Base-by-base conservation (phyloP, 2,329 filamentous ascomycete genomes). In the Cercospora sp. region DNA sequence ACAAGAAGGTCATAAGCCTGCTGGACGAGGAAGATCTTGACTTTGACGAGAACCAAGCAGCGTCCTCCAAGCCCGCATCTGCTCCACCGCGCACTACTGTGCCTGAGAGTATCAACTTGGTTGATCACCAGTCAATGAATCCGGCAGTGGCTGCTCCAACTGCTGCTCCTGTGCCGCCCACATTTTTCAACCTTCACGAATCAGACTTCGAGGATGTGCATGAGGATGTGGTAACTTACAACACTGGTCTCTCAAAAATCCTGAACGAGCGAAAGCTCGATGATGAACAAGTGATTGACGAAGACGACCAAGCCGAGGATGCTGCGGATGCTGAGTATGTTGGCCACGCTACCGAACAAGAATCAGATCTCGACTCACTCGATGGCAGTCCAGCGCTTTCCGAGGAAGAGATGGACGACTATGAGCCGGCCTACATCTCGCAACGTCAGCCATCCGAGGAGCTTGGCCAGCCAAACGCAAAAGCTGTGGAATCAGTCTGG, bases 201-300 rank as follows among this genome's bases (percentile, higher is more conserved):
- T 64, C 62, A 8, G 61, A 63, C 48, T 58, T 65, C 39, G 55
- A 48, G 9, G 30, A 60, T 12, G 28, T 45, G n/a, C 36, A 28
- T 48, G 60, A 61, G 28, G 20, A 45, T 51, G 26, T 36, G 20
- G 23, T 45, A 12, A 33, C 36, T 26, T 30, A 63, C 8, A 68
- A 66, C 59, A 68, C 66, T 20, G 70, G 66, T 6, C 64, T 70
- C 13, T 59, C 60, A 8, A 69, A 74, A 53, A 73, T 76, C 64
- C 67, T 73, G 64, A 67, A 60, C 18, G 71, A 73, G 13, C 67
- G 65, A 39, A 61, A 55, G n/a, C 45, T 64, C 30, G 63, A 62
- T 20, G 39, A 68, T 28, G 67, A 68, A 8, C 55, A 59, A 12
- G 16, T n/a, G 28, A 53, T 62, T n/a, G 65, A 66, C 23, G 69